A percentile compares a stretch with the other conserved stretches of the same genome.
Evolutionary conservation across 1,284 basidiomycete species (phyloP).

Genomic region (Phlebopus sp.): DNA sequence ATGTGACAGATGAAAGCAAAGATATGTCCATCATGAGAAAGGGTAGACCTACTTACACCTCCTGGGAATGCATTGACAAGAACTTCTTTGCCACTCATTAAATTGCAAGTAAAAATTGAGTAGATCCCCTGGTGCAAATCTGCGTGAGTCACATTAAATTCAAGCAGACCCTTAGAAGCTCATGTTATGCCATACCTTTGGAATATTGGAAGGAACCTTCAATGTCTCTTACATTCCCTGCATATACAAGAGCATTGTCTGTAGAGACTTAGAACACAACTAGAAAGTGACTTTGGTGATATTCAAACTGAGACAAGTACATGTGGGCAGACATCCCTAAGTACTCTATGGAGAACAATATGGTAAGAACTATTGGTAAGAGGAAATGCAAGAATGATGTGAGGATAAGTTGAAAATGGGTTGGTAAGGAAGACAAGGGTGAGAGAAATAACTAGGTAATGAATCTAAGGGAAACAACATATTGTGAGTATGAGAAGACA

Average conservation of each 20-base stretch:
- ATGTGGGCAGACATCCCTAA: too few relatives aligned
- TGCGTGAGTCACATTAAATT: constrained; percentile 23
- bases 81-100: constrained; percentile 51
- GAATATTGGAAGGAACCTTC: constrained; percentile 55
- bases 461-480: too few relatives aligned
- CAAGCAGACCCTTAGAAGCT: neutral
- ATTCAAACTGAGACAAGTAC: too few relatives aligned
- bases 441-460: too few relatives aligned
- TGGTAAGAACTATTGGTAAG: too few relatives aligned
- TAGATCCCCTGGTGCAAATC: constrained; percentile 72
- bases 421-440: too few relatives aligned
- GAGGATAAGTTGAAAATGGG: too few relatives aligned
- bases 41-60: constrained; percentile 67
- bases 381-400: too few relatives aligned
- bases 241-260: constrained; percentile 57
- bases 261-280: too few relatives aligned
- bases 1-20: constrained; percentile 72
- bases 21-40: constrained; percentile 66
- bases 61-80: constrained; percentile 59
- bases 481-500: too few relatives aligned
- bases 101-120: constrained; percentile 59
- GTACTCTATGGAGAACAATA: too few relatives aligned
- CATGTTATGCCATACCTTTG: constrained; percentile 47
- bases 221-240: constrained; percentile 58
- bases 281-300: too few relatives aligned